Conservation (phyloP, 768 basidiomycete species). For the Boletus rex-veris region DNA sequence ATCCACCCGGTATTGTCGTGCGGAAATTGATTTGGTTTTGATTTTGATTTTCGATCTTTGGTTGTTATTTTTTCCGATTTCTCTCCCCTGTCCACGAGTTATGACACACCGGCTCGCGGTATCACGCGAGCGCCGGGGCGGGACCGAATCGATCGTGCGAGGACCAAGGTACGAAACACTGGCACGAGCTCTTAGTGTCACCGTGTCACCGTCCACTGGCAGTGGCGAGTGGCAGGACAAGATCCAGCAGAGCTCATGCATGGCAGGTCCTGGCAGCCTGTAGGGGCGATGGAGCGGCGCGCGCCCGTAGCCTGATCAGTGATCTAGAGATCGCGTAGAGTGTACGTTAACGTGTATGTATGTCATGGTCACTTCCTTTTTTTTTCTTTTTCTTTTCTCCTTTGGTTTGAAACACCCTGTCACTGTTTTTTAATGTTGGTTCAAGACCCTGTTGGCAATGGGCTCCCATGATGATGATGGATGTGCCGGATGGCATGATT, state of each 20-base stretch:
- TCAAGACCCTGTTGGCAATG: too few species aligned
- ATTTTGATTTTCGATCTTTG: background rate
- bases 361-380: background rate
- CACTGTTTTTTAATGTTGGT: too few species aligned
- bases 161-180: too few species aligned
- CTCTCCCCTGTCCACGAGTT: background rate
- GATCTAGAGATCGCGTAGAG: too few species aligned
- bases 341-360: too few species aligned
- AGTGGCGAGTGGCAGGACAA: too few species aligned
- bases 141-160: background rate
- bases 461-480: too few species aligned
- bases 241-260: background rate
- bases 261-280: too few species aligned
- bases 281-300: background rate
- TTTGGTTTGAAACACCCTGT: too few species aligned
- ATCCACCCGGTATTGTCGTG: constrained; percentile 13
- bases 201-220: too few species aligned
- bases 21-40: background rate
- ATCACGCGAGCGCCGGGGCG: background rate
- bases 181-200: too few species aligned
- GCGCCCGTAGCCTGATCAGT: background rate
- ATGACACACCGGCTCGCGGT: background rate
- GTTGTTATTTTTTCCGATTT: background rate
- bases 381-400: background rate
- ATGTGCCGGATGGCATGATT: too few species aligned